These are phyloP conservation scores for Lepiota venenata DNA, from an alignment of 768 basidiomycete genomes.

Conservation along the genomic window DNA sequence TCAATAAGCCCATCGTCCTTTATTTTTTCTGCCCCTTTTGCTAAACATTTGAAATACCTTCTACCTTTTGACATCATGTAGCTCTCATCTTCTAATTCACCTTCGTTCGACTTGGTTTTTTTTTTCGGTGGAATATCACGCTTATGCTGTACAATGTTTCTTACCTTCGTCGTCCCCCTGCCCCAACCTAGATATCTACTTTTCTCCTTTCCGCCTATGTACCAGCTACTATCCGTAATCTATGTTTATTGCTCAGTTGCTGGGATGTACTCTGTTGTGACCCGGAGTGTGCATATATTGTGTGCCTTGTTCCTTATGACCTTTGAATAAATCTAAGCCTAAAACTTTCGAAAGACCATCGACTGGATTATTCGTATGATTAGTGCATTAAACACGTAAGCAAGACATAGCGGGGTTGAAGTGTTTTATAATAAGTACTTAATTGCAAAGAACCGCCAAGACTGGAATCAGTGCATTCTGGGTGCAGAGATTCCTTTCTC, in stretches of 20 bases:
- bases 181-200: neutral
- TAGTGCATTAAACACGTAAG: too few relatives aligned
- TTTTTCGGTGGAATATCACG: neutral
- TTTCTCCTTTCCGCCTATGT: neutral
- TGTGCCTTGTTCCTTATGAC: too few relatives aligned
- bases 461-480: too few relatives aligned
- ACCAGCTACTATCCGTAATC: slow-evolving; percentile 2
- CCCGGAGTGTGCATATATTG: neutral
- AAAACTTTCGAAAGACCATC: neutral
- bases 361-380: neutral
- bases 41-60: too few relatives aligned
- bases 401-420: too few relatives aligned
- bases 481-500: too few relatives aligned
- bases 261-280: neutral
- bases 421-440: too few relatives aligned
- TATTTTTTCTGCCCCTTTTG: too few relatives aligned
- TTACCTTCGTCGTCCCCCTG: neutral
- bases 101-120: slow-evolving; percentile 9
- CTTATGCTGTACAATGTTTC: slow-evolving; percentile 1
- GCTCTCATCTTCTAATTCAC: neutral
- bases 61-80: too few relatives aligned
- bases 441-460: too few relatives aligned
- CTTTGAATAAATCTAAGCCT: too few relatives aligned
- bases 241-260: neutral
- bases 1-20: too few relatives aligned